Evolutionary conservation across 164 flowering plant genomes (phyloP), one percentile per base, ranked within the genome.

Genomic region (Malania oleifera): DNA sequence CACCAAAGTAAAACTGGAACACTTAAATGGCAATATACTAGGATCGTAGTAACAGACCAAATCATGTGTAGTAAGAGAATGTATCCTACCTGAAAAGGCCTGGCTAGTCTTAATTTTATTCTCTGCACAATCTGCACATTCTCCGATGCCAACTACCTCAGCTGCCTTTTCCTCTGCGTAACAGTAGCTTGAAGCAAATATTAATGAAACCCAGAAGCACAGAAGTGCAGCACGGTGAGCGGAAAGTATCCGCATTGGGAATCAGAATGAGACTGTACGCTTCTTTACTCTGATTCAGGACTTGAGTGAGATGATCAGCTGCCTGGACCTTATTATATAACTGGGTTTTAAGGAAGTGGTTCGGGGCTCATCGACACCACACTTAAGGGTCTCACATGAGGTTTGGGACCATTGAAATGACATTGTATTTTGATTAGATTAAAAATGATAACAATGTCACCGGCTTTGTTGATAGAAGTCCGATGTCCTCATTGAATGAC

Each of bases 81-180:
- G 18, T 10, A 14, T 39, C 43, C 26, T 76, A 89, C 98, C 98
- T 76, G 82, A 62, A 54, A 85, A 61, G 24, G 96, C 96, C 17
- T 86, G 77, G 57, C 51, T 69, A 7, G 70, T 53, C 63, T 82
- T 60, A 50, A 85, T 56, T 48, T 78, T 80, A 26, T 57, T 77
- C 70, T 75, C 45, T 7, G 54, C 44, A 52, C 98, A 91, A 31
- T 82, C 90, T 18, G 82, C 69, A 68, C 98, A 91, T 56, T 83
- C 88, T 47, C 82, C 85, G 7, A 61, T 13, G 0, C 98, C 98
- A 45, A 87, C 80, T 1, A 85, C 95, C 64, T 86, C 78, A 3
- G 79, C 82, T 14, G 68, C 62, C 57, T 70, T 67, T 11, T 67
- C 71, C 20, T 59, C 74, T 7, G 64, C 77, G 70, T 62, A 34